These are phyloP conservation scores for Fusarium avenaceum DNA, from an alignment of 2,329 filamentous ascomycete genomes.

Conservation along the genomic window DNA sequence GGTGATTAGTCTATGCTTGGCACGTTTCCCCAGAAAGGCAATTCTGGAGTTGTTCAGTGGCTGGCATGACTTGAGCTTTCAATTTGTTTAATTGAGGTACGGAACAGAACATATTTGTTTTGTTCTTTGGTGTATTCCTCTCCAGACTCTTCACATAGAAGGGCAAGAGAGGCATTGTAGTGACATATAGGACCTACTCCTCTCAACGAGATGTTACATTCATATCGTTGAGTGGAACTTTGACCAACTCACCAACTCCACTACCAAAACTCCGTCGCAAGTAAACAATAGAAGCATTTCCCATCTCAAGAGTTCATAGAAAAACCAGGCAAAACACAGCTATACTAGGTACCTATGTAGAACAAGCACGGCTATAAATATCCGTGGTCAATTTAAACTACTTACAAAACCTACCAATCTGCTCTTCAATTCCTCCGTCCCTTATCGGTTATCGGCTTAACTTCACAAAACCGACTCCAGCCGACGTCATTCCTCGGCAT, in stretches of 20 bases:
- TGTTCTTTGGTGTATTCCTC: too few species aligned
- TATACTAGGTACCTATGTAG: too few species aligned
- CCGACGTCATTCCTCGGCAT: constrained; percentile 42
- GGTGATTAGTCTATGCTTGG: constrained; percentile 40
- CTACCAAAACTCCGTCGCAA: constrained; percentile 4
- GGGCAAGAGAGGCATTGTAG: not conserved
- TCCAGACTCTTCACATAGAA: not conserved
- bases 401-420: not conserved
- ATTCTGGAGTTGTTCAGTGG: constrained; percentile 15
- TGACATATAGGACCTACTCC: not conserved
- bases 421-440: not conserved
- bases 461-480: constrained; percentile 37
- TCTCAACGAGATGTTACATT: constrained; percentile 1
- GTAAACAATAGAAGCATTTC: not conserved
- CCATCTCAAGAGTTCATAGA: too few species aligned
- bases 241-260: constrained; percentile 38
- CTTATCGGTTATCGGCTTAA: constrained; percentile 46
- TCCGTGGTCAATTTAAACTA: constrained; percentile 3
- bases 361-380: constrained; percentile 5
- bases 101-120: not conserved
- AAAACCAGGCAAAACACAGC: not conserved
- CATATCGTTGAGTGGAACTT: constrained; percentile 24
- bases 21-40: constrained; percentile 41
- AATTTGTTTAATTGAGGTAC: not conserved
- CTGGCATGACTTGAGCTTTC: constrained; percentile 7